Percentiles rank a stretch among this genome's conserved stretches.
phyloP scores from a whole-genome alignment of 2,329 filamentous ascomycete species.

The Pseudopyricularia cyperi region DNA sequence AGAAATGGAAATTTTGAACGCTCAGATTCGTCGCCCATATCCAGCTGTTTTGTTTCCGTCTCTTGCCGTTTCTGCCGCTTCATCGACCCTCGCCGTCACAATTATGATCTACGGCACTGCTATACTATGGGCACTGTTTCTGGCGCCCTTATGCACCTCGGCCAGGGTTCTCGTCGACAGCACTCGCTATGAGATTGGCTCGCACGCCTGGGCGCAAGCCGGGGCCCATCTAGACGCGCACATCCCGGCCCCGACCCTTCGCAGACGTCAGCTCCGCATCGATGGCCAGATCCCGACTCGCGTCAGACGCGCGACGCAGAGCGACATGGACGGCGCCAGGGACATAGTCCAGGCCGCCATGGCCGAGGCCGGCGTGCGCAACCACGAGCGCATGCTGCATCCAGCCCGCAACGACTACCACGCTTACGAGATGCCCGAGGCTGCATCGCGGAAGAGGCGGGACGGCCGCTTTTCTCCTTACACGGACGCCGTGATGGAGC shows the following conservation, averaged over 20 bases:
- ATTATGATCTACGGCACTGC: background rate
- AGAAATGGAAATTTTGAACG: no score
- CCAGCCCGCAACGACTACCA: conserved; percentile 3
- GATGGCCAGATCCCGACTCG: background rate
- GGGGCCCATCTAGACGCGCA: background rate
- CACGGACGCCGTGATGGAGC: background rate
- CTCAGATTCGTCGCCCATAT: no score
- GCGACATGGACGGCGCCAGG: background rate
- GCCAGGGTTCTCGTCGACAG: background rate
- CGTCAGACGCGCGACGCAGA: background rate
- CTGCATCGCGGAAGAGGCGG: background rate
- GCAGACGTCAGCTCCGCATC: background rate
- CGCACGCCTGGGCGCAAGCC: background rate
- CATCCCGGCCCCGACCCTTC: background rate
- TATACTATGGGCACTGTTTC: background rate
- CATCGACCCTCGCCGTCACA: background rate
- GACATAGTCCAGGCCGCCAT: conserved; percentile 1
- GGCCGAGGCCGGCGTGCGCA: conserved; percentile 1
- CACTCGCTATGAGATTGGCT: background rate
- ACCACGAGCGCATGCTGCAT: background rate
- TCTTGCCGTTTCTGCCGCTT: no score
- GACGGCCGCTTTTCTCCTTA: background rate
- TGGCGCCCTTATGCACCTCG: background rate
- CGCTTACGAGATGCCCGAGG: background rate
- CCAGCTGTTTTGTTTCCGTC: no score